phyloP scores from a whole-genome alignment of 2,329 filamentous ascomycete genomes.

The Colletotrichum sp. region DNA sequence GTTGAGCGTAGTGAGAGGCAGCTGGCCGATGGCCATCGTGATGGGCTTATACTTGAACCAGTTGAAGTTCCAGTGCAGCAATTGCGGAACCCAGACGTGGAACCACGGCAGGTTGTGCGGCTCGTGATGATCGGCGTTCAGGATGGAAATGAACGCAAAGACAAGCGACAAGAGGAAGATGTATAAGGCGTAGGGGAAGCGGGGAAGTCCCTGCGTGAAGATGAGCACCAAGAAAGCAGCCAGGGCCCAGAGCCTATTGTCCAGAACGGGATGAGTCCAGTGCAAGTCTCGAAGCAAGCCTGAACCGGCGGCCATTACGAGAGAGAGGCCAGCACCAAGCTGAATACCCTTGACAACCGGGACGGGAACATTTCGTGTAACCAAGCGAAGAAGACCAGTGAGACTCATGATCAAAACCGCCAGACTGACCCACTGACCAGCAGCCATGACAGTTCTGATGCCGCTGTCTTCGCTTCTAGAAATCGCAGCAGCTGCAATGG shows the following conservation, averaged over 20 bases:
- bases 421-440: constrained; percentile 74
- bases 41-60: constrained; percentile 37
- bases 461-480: constrained; percentile 60
- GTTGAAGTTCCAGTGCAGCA: constrained; percentile 49
- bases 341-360: constrained; percentile 96
- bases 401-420: constrained; percentile 78
- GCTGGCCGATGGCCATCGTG: constrained; percentile 78
- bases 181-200: constrained; percentile 79
- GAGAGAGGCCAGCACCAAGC: constrained; percentile 84
- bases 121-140: constrained; percentile 27
- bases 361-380: constrained; percentile 77
- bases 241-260: constrained; percentile 82
- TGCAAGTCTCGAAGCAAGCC: constrained; percentile 70
- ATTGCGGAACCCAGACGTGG: constrained; percentile 64
- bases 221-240: constrained; percentile 75
- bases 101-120: constrained; percentile 52
- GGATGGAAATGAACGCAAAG: constrained; percentile 58
- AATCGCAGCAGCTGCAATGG: constrained; percentile 91
- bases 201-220: constrained; percentile 65
- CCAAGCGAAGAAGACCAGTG: constrained; percentile 79
- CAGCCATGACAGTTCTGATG: constrained; percentile 74
- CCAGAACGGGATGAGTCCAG: constrained; percentile 72
- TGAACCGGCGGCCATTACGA: constrained; percentile 78
- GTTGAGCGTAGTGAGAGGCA: constrained; percentile 91
- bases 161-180: constrained; percentile 73